Evolutionary conservation across 768 basidiomycete species (phyloP).

Genomic region (Clitopilus passeckerianus): DNA sequence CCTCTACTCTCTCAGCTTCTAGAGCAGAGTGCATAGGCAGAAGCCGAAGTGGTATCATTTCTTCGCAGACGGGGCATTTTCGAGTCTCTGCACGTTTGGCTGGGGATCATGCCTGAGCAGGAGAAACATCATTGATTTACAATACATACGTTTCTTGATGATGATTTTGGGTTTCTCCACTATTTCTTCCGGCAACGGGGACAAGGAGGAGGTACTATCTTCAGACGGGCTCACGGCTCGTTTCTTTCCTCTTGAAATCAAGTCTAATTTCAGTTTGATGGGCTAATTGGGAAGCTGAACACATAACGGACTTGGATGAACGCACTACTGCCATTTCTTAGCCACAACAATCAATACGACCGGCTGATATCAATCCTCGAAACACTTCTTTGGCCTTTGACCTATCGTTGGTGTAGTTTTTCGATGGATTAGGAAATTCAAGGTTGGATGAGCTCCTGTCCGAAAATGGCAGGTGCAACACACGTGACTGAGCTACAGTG

Average conservation of each 20-base stretch:
- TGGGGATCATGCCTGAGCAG: constrained; percentile 18
- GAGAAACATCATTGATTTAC: neutral
- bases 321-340: constrained; percentile 13
- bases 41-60: constrained; percentile 69
- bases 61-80: constrained; percentile 70
- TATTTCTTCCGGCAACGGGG: constrained; percentile 25
- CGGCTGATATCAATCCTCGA: constrained; percentile 1
- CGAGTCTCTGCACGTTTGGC: constrained; percentile 73
- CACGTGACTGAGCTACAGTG: constrained; percentile 14
- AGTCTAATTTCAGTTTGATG: constrained; percentile 7
- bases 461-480: neutral
- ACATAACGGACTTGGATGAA: constrained; percentile 25
- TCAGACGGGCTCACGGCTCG: constrained; percentile 24
- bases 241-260: constrained; percentile 41
- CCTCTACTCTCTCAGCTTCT: constrained; percentile 65
- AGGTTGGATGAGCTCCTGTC: constrained; percentile 20
- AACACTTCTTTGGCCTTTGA: constrained; percentile 8
- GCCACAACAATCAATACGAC: constrained; percentile 1
- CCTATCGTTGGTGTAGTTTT: constrained; percentile 6
- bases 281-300: neutral
- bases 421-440: constrained; percentile 27
- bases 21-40: constrained; percentile 58
- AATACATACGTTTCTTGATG: constrained; percentile 44
- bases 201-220: constrained; percentile 26
- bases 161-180: constrained; percentile 15